Evolutionary conservation across 1,284 basidiomycete species (phyloP).

Genomic region (Ceratobasidium sp.): DNA sequence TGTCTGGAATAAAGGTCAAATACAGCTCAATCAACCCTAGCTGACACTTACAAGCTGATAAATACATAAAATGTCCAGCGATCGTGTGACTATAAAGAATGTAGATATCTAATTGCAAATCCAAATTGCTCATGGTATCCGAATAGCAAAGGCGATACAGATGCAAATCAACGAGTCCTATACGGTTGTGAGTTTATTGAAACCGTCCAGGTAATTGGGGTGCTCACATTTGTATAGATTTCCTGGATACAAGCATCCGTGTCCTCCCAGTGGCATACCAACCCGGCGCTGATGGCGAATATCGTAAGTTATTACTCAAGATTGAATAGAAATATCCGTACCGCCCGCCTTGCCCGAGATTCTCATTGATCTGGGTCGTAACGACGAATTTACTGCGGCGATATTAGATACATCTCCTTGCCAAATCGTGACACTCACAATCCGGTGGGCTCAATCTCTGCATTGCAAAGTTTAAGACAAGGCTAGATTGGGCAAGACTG

Average conservation of each 20-base stretch:
- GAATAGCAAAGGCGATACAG: slow-evolving; percentile 74
- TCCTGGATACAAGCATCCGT: slow-evolving; percentile 71
- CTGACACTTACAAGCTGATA: slow-evolving; percentile 19
- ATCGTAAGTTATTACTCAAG: slow-evolving; percentile 18
- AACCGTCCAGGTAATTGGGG: slow-evolving; percentile 25
- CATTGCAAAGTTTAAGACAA: slow-evolving; percentile 33
- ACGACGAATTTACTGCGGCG: slow-evolving; percentile 76
- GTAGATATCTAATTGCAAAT: background rate
- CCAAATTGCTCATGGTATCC: slow-evolving; percentile 47
- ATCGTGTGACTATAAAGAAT: background rate
- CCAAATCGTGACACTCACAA: slow-evolving; percentile 62
- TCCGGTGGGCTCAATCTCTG: slow-evolving; percentile 74
- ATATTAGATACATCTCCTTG: background rate
- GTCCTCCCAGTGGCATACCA: slow-evolving; percentile 78
- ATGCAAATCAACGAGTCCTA: slow-evolving; percentile 78
- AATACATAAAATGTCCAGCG: slow-evolving; percentile 5
- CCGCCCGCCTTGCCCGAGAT: slow-evolving; percentile 79
- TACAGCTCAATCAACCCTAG: background rate
- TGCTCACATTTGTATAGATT: slow-evolving; percentile 68
- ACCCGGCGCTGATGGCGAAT: slow-evolving; percentile 57
- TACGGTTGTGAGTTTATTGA: slow-evolving; percentile 37
- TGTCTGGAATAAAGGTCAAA: slow-evolving; percentile 4
- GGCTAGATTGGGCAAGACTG: background rate
- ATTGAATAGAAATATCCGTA: slow-evolving; percentile 49
- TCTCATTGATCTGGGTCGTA: slow-evolving; percentile 80